A percentile compares a stretch with the other conserved stretches of the same genome.
Evolutionary conservation across 306 rosid genomes (phyloP).

Genomic region (Casuarina glauca): DNA sequence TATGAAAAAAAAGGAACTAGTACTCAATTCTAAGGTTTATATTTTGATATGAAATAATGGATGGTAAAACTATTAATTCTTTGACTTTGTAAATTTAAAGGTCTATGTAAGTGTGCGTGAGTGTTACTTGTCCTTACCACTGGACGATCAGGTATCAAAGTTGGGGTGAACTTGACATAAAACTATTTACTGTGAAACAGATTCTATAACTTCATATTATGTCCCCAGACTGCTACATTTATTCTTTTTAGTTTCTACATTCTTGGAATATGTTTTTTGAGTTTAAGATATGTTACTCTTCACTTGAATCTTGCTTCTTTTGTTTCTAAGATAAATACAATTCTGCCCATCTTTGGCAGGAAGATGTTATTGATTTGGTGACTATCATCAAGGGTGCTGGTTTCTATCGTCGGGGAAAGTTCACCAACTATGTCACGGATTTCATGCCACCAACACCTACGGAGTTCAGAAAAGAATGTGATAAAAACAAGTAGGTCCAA

Average conservation of each 20-base stretch:
- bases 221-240: background rate
- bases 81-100: background rate
- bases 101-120: background rate
- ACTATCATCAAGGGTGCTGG: constrained; percentile 60
- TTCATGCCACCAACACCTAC: constrained; percentile 62
- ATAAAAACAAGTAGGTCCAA: constrained; percentile 45
- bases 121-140: background rate
- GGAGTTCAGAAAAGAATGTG: constrained; percentile 41
- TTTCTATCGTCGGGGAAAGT: constrained; percentile 71
- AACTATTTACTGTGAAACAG: background rate
- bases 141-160: background rate
- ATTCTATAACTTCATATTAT: background rate
- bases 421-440: constrained; percentile 64
- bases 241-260: background rate
- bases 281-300: background rate
- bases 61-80: background rate
- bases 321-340: constrained; percentile 1
- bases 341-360: constrained; percentile 50
- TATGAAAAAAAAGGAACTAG: background rate
- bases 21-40: background rate
- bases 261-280: background rate
- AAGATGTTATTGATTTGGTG: constrained; percentile 62
- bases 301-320: constrained; percentile 2
- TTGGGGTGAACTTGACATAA: background rate
- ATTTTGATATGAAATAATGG: background rate